Evolutionary conservation across 2,329 filamentous ascomycete species (phyloP), one percentile per base, ranked within the genome.

Genomic region (Aspergillus uvarum): DNA sequence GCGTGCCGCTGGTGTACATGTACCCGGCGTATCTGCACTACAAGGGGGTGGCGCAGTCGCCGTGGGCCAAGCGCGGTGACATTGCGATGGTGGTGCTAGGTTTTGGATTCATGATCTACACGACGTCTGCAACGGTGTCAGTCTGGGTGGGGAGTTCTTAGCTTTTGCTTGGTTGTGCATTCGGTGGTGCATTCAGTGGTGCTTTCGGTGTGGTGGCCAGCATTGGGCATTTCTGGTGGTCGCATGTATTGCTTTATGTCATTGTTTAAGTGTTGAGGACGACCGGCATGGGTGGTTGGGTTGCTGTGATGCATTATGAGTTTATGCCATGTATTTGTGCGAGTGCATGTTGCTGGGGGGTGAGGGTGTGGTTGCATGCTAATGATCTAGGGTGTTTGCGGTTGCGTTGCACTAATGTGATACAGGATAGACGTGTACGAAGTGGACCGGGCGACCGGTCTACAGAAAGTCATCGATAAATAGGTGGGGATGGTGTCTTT

Each of bases 1-100:
- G 94, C 73, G 94, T 98, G 67, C 94, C 94, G 50, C 81, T 98
- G 57, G 94, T 97, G 60, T 97, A 95, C 73, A 95, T 98, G 61
- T 98, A 98, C 74, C 95, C 94, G 62, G 92, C 89, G 0, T 87
- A 82, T 63, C 70, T 92, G 68, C 89, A 92, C 72, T 89, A 86
- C 75, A 86, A 82, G 67, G 89, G 86, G 4, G 81, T 88, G 3
- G 89, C 89, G 6, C 78, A 81, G 52, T 83, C 80, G n/a, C 74
- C 72, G 32, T 77, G 74, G 70, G 82, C 78, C 29, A 90, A 87
- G 76, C 71, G 75, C 2, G 79, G 85, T 4, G 89, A 92, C 68
- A 61, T 89, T 4, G 70, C 77, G 1, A 81, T 92, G 70, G 87
- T 91, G 76, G 72, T 80, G 1, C 65, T 91, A 19, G 89, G 89